Conservation (phyloP, 2,329 filamentous ascomycete genomes). For the Hortaea werneckii region DNA sequence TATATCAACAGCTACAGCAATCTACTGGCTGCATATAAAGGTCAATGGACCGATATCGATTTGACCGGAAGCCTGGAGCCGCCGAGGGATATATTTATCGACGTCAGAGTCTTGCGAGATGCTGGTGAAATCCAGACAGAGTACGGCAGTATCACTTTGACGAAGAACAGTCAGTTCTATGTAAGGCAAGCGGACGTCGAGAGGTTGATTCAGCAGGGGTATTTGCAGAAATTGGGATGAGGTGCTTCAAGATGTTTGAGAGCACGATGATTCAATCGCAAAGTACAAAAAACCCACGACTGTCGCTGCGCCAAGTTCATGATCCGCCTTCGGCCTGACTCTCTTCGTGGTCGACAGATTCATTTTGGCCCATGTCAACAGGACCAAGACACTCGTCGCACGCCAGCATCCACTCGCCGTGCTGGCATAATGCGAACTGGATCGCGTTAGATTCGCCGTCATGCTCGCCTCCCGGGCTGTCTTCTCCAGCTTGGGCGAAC, state of each 20-base stretch:
- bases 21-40: conserved; percentile 89
- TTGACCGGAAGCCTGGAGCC: conserved; percentile 88
- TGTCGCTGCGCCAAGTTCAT: too few relatives aligned
- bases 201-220: conserved; percentile 84
- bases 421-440: too few relatives aligned
- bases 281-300: too few relatives aligned
- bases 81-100: conserved; percentile 87
- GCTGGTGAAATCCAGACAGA: conserved; percentile 98
- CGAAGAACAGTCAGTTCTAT: conserved; percentile 97
- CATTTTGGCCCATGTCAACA: too few relatives aligned
- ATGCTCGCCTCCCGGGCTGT: too few relatives aligned
- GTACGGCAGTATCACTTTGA: conserved; percentile 95
- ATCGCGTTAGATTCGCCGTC: too few relatives aligned
- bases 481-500: too few relatives aligned
- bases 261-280: too few relatives aligned
- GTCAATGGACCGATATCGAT: conserved; percentile 96
- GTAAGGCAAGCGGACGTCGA: conserved; percentile 94
- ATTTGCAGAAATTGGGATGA: conserved; percentile 82
- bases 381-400: too few relatives aligned
- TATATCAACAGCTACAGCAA: conserved; percentile 90
- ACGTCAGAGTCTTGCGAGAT: conserved; percentile 90
- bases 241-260: not conserved
- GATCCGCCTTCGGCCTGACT: too few relatives aligned
- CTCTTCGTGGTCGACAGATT: too few relatives aligned
- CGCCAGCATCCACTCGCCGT: too few relatives aligned